These are phyloP conservation scores for Mucuna pruriens DNA, from an alignment of 306 rosid genomes.

Conservation along the genomic window DNA sequence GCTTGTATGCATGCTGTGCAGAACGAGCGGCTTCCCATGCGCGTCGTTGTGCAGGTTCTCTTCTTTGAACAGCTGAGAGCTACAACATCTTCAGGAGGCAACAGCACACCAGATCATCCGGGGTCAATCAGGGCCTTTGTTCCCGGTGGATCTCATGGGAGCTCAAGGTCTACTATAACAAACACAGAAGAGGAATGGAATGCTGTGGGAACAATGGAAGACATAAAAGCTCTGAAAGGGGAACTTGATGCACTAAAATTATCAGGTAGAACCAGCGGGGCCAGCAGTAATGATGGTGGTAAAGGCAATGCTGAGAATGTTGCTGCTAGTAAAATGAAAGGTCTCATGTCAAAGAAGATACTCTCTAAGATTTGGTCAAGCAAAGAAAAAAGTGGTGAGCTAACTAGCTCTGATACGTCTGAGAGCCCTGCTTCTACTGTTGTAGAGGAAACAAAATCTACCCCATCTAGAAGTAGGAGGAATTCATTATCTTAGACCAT, in stretches of 20 bases:
- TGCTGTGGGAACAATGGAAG: conserved; percentile 67
- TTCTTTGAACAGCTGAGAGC: conserved; percentile 89
- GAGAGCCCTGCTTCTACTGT: conserved; percentile 87
- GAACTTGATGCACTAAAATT: conserved; percentile 61
- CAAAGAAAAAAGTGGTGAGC: conserved; percentile 76
- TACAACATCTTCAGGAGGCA: conserved; percentile 62
- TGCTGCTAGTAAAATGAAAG: conserved; percentile 68
- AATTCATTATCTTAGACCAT: conserved; percentile 71
- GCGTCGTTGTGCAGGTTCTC: conserved; percentile 88
- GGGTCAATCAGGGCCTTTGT: conserved; percentile 65
- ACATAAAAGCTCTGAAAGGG: conserved; percentile 71
- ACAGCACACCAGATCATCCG: conserved; percentile 67
- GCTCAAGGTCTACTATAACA: conserved; percentile 86
- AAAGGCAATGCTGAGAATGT: conserved; percentile 54
- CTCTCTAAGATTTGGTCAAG: conserved; percentile 90
- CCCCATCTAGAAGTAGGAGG: conserved; percentile 86
- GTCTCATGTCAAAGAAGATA: conserved; percentile 69
- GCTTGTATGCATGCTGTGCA: conserved; percentile 97
- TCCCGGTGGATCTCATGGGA: conserved; percentile 78
- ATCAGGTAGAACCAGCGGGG: conserved; percentile 43
- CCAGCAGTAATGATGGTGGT: conserved; percentile 39
- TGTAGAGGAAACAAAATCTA: conserved; percentile 82
- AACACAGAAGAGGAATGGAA: conserved; percentile 95
- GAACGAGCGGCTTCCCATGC: conserved; percentile 90
- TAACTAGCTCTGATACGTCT: conserved; percentile 89